Conservation (phyloP, 129 eudicot genomes). For the Flaveria sonorensis region DNA sequence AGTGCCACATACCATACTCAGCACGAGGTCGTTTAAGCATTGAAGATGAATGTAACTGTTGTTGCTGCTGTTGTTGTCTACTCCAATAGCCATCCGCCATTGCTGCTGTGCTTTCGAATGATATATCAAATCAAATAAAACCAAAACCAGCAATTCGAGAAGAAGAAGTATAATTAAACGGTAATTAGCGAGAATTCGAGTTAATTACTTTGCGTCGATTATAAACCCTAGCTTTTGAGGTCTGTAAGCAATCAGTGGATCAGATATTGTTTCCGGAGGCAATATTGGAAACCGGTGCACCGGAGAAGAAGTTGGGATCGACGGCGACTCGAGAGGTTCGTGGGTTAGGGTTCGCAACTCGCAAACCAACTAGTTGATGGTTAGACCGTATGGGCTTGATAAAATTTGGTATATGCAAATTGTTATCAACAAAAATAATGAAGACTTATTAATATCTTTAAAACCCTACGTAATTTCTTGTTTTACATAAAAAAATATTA, state of each 20-base stretch:
- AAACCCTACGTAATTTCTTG: no score
- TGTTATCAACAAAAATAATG: no score
- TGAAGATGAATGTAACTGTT: slow-evolving; percentile 23
- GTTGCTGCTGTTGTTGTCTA: slow-evolving; percentile 13
- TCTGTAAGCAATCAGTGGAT: no score
- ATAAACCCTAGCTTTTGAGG: slow-evolving; percentile 30
- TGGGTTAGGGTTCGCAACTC: neutral
- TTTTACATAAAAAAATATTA: no score
- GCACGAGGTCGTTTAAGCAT: slow-evolving; percentile 52
- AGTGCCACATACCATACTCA: slow-evolving; percentile 39
- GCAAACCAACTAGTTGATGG: neutral
- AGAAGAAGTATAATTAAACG: neutral
- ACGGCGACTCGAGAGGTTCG: neutral
- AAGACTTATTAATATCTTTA: no score
- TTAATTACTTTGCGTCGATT: slow-evolving; percentile 5
- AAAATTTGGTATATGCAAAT: neutral
- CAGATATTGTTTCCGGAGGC: no score
- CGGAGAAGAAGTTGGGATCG: neutral
- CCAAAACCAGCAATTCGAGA: neutral
- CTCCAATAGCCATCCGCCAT: slow-evolving; percentile 53
- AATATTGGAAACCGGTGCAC: neutral
- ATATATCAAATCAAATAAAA: neutral
- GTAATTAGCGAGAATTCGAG: neutral
- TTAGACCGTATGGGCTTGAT: neutral
- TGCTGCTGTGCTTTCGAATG: slow-evolving; percentile 15